These are phyloP conservation scores for Polyplosphaeria fusca DNA, from an alignment of 495 filamentous ascomycete species.

Conservation along the genomic window DNA sequence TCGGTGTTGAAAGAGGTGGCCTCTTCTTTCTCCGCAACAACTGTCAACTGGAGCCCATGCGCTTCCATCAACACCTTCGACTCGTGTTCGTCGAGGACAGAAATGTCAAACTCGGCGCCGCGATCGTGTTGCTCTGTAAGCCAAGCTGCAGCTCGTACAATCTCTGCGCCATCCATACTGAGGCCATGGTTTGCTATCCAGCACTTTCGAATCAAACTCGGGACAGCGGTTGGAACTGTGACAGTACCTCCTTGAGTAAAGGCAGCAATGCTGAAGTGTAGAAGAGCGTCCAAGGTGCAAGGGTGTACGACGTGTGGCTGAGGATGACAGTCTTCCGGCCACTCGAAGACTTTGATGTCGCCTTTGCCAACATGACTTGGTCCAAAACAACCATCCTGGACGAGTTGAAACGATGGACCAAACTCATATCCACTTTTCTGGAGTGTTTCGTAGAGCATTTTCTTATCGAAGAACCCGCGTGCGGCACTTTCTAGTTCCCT, in stretches of 20 bases:
- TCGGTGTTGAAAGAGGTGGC: background rate
- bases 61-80: background rate
- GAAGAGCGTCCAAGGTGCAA: constrained; percentile 4
- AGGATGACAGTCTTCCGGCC: background rate
- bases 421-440: constrained; percentile 2
- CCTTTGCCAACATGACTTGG: background rate
- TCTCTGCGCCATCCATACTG: background rate
- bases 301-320: constrained; percentile 14
- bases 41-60: background rate
- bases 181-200: constrained; percentile 12
- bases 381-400: background rate
- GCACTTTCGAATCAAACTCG: background rate
- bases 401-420: constrained; percentile 8
- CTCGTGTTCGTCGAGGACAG: background rate
- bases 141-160: background rate
- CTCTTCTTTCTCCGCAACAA: background rate
- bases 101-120: constrained; percentile 1
- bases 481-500: background rate
- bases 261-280: constrained; percentile 4
- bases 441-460: background rate
- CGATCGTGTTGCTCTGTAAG: background rate
- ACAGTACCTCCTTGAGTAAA: background rate
- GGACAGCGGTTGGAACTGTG: constrained; percentile 4
- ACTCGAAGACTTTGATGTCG: constrained; percentile 5
- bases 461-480: background rate